phyloP scores from a whole-genome alignment of 2,329 filamentous ascomycete species.

The Ilyonectria mors-panacis region DNA sequence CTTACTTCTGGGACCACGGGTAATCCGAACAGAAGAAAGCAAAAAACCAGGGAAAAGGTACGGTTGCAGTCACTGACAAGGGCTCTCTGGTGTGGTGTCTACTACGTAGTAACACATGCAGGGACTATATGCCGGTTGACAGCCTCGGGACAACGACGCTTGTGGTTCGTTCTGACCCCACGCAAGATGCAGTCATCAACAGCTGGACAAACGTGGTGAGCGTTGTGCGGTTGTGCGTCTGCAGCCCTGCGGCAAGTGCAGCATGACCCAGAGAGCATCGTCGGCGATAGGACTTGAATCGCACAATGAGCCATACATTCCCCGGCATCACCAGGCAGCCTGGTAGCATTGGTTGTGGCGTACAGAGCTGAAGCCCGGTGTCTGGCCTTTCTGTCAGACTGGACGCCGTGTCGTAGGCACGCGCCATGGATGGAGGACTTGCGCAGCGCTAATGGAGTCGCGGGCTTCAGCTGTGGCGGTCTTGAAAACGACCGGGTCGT shows the following conservation, averaged over 20 bases:
- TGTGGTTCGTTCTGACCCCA: not conserved
- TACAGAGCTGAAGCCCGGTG: constrained; percentile 20
- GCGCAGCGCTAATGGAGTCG: constrained; percentile 8
- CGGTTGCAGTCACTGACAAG: not conserved
- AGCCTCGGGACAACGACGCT: not conserved
- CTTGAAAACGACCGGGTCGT: not conserved
- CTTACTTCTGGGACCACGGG: not conserved
- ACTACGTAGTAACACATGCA: not conserved
- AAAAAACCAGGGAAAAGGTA: not conserved
- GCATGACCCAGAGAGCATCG: not conserved
- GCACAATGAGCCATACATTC: not conserved
- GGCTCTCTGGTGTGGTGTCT: not conserved
- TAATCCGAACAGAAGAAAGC: not conserved
- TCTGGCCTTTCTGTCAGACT: constrained; percentile 17
- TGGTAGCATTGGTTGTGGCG: constrained; percentile 15
- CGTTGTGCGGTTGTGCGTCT: not conserved
- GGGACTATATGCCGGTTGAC: not conserved
- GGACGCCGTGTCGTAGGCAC: constrained; percentile 5
- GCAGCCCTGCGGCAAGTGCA: constrained; percentile 8
- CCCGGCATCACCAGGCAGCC: not conserved
- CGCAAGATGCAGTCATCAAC: constrained; percentile 3
- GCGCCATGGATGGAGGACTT: constrained; percentile 5
- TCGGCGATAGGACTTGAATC: not conserved
- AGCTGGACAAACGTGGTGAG: not conserved
- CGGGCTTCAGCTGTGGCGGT: constrained; percentile 24